Percentiles rank a stretch among this genome's conserved stretches.
Conservation (phyloP, 108 stramenopile species). For the Nannochloropsis granulata region DNA sequence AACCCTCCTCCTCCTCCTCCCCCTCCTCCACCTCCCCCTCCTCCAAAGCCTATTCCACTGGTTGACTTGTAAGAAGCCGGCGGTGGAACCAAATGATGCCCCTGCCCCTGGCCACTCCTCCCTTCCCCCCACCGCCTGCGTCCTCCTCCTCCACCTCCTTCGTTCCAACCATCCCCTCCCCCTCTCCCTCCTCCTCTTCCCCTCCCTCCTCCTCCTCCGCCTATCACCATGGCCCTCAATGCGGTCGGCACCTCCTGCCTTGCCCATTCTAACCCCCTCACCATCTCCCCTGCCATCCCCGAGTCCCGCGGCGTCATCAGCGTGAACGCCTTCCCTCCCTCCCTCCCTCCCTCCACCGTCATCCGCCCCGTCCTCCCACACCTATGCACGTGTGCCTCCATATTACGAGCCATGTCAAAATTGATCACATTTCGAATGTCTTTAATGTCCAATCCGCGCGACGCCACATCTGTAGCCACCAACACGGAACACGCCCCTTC, state of each 20-base stretch:
- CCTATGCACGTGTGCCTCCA: conserved; percentile 84
- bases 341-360: conserved; percentile 15
- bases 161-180: background rate
- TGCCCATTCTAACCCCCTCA: background rate
- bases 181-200: background rate
- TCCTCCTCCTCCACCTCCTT: background rate
- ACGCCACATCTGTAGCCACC: conserved; percentile 94
- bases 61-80: background rate
- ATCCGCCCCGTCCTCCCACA: conserved; percentile 94
- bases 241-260: conserved; percentile 8
- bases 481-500: conserved; percentile 42
- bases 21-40: background rate
- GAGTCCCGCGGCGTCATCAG: conserved; percentile 1
- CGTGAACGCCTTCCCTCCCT: conserved; percentile 26
- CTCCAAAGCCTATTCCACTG: background rate
- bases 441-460: conserved; percentile 53
- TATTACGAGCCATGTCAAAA: conserved; percentile 70
- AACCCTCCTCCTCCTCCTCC: background rate
- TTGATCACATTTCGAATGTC: conserved; percentile 83
- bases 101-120: background rate
- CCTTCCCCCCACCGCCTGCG: background rate
- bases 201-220: background rate
- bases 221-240: conserved; percentile 22
- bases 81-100: background rate
- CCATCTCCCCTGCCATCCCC: background rate